Base-by-base conservation (phyloP, 1,284 basidiomycete genomes). In the Malassezia vespertilionis region DNA sequence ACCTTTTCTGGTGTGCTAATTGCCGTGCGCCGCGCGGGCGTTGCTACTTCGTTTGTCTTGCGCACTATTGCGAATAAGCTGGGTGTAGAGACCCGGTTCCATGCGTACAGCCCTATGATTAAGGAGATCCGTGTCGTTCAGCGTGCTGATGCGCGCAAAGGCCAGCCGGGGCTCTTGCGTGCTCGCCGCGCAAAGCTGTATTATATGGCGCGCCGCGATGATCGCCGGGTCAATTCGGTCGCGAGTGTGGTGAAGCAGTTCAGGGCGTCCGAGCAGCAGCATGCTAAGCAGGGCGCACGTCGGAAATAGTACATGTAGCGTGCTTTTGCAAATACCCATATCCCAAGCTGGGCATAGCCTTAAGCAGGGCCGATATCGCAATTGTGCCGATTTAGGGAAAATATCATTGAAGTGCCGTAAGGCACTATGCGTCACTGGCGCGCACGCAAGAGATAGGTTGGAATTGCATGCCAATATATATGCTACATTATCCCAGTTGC, bases 31-130 rank as follows among this genome's bases (percentile, higher is more conserved):
- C 53, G 67, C 12, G 51, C 65, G 5, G 67, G 67, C 14, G 50
- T 62, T 1, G 57, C 56, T 10, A 66, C 65, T 1, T 55, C 61
- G n/a, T 66, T 70, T 23, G 56, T 66, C n/a, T 46, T 70, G 35
- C 54, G 67, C 20, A 63, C 60, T 33, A 48, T 70, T 21, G 67
- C 68, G 33, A 52, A 63, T 40, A 70, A 70, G 56, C 41, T 66
- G 33, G 67, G 67, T 31, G 65, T 70, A n/a, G 67, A 70, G 53
- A 57, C 65, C 56, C 49, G 63, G 4, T 68, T 66, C 54, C 59
- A 58, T 35, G 49, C 68, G 15, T 70, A 68, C 54, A 57, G 53
- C 20, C 67, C 67, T 10, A 37, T 67, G 48, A 42, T 70, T 35
- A 70, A 70, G 56, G 56, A 68, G 18, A 60, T 68, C 36, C 46